These are phyloP conservation scores for Ceratocystis albifundus DNA, from an alignment of 2,329 filamentous ascomycete species.

Conservation along the genomic window DNA sequence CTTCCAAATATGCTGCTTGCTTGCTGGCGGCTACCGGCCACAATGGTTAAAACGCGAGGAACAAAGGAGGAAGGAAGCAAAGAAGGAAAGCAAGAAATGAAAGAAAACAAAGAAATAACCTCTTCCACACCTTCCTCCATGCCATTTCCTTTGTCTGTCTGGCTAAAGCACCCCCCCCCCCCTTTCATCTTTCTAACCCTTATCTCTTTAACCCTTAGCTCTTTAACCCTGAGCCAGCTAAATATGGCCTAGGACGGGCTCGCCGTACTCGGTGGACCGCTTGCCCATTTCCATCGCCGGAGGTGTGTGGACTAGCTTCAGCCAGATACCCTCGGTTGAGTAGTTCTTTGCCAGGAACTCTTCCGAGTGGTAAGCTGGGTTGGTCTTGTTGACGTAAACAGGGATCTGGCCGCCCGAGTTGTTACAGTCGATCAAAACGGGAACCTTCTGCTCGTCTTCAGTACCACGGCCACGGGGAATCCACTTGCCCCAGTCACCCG, in stretches of 20 bases:
- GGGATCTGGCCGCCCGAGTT: conserved; percentile 22
- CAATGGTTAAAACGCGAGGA: not conserved
- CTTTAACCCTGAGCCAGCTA: not conserved
- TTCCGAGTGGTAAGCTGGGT: conserved; percentile 17
- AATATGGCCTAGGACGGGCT: not conserved
- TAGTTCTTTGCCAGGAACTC: conserved; percentile 15
- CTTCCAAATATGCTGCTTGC: not conserved
- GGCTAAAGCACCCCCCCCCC: not conserved
- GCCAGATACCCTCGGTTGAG: conserved; percentile 17
- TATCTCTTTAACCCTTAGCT: not conserved
- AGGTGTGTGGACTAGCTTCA: conserved; percentile 20
- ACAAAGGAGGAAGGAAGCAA: not conserved
- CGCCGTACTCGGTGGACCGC: not conserved
- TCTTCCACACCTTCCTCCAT: not conserved
- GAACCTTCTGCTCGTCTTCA: conserved; percentile 1
- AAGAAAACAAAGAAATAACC: too few species aligned
- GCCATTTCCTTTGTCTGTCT: not conserved
- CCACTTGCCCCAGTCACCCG: conserved; percentile 21
- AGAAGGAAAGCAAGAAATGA: not conserved
- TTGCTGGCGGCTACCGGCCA: not conserved
- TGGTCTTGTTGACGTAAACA: conserved; percentile 19
- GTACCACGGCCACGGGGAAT: conserved; percentile 5
- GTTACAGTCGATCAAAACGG: conserved; percentile 20
- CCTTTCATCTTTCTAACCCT: not conserved
- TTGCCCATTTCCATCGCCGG: not conserved